phyloP scores from a whole-genome alignment of 1,284 basidiomycete genomes.

The Testicularia cyperi region DNA sequence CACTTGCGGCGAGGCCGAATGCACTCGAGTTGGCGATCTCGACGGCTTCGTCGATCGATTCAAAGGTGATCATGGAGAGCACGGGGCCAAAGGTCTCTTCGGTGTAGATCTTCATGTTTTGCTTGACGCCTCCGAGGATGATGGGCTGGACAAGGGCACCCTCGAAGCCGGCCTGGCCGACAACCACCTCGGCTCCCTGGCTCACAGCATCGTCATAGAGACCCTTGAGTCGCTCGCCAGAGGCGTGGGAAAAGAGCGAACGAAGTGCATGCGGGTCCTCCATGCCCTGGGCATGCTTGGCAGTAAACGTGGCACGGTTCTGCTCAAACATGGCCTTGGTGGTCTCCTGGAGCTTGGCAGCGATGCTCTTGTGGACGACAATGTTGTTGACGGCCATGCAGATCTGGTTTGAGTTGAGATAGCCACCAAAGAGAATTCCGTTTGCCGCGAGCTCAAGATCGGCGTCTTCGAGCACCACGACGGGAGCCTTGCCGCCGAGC shows the following conservation, averaged over 20 bases:
- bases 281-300: constrained; percentile 14
- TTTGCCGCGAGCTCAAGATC: constrained; percentile 67
- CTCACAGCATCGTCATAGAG: constrained; percentile 66
- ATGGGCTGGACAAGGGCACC: constrained; percentile 67
- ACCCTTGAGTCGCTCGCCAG: constrained; percentile 65
- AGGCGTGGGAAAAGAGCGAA: constrained; percentile 65
- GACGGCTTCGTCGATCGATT: constrained; percentile 71
- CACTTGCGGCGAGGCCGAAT: constrained; percentile 65
- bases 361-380: constrained; percentile 65
- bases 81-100: constrained; percentile 82
- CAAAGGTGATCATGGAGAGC: constrained; percentile 73
- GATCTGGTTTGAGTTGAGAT: constrained; percentile 70
- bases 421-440: constrained; percentile 63
- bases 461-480: constrained; percentile 67
- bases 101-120: constrained; percentile 62
- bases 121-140: constrained; percentile 64
- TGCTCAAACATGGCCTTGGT: constrained; percentile 61
- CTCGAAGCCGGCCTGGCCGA: constrained; percentile 62
- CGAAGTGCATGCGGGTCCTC: constrained; percentile 43
- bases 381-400: constrained; percentile 74
- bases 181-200: constrained; percentile 65
- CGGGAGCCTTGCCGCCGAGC: constrained; percentile 63
- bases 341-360: constrained; percentile 61
- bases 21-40: constrained; percentile 65
- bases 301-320: constrained; percentile 60